Conservation (phyloP, 1,284 basidiomycete species). For the Apiotrichum porosum region DNA sequence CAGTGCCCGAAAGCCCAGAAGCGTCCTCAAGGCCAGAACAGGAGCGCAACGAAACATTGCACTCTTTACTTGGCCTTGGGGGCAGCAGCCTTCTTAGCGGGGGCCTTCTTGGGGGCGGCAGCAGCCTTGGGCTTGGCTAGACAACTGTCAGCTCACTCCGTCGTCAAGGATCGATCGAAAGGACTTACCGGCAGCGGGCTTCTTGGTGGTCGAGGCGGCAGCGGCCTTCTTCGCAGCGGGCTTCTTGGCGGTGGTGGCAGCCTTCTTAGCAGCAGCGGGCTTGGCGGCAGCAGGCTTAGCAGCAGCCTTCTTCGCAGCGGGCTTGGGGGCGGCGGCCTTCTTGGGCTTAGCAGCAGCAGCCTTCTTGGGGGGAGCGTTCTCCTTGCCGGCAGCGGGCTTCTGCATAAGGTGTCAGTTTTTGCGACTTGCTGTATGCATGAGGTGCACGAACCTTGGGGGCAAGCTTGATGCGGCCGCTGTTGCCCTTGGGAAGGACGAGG, state of each 20-base stretch:
- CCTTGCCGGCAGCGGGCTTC: constrained; percentile 52
- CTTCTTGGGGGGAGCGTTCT: constrained; percentile 49
- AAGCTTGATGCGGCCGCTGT: constrained; percentile 71
- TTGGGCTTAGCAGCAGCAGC: constrained; percentile 37
- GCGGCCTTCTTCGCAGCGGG: constrained; percentile 49
- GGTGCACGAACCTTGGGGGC: constrained; percentile 54
- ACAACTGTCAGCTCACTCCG: not conserved
- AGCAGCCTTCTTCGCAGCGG: constrained; percentile 49
- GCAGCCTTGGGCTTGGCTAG: constrained; percentile 12
- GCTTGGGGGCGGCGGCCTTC: constrained; percentile 7
- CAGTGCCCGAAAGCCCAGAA: not conserved
- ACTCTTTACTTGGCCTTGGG: constrained; percentile 4
- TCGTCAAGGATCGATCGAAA: not conserved
- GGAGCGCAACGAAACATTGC: not conserved
- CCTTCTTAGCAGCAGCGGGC: constrained; percentile 49
- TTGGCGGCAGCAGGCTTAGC: constrained; percentile 41
- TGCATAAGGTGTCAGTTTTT: no score
- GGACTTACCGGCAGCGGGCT: constrained; percentile 49
- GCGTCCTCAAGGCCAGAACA: no score
- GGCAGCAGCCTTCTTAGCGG: constrained; percentile 22
- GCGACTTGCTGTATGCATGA: not conserved
- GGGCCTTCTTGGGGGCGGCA: constrained; percentile 28
- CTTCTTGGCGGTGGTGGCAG: not conserved
- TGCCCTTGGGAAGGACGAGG: constrained; percentile 83
- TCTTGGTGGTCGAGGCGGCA: constrained; percentile 40